Conservation (phyloP, 805 yeast genomes). For the Candida wancherniae region DNA sequence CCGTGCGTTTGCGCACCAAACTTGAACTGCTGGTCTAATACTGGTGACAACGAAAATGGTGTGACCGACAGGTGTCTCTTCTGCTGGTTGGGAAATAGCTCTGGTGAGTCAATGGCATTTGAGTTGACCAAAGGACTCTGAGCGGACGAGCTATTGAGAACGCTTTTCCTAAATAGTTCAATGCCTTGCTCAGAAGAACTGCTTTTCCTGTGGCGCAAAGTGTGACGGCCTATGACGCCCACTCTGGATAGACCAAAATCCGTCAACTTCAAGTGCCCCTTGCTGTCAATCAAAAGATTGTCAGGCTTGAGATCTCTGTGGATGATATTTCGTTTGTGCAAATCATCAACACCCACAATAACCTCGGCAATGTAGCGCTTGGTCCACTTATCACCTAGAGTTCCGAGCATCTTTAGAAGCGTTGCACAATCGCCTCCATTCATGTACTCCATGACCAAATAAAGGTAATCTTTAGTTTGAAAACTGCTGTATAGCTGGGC, state of each 20-base stretch:
- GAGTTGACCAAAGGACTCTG: constrained; percentile 24
- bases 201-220: constrained; percentile 38
- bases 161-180: constrained; percentile 32
- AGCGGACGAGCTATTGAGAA: constrained; percentile 11
- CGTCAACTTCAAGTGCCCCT: constrained; percentile 87
- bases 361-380: constrained; percentile 84
- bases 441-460: constrained; percentile 92
- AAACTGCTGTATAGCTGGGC: constrained; percentile 85
- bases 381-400: constrained; percentile 82
- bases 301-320: constrained; percentile 97
- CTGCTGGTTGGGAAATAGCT: constrained; percentile 17
- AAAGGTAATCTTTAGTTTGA: constrained; percentile 81
- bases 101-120: constrained; percentile 14
- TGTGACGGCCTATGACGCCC: constrained; percentile 82
- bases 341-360: constrained; percentile 81
- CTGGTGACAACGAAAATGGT: constrained; percentile 42
- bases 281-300: constrained; percentile 75
- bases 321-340: constrained; percentile 83
- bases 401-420: constrained; percentile 73
- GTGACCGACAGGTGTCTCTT: constrained; percentile 40
- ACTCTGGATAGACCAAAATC: constrained; percentile 92
- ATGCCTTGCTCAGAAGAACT: constrained; percentile 40
- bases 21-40: constrained; percentile 24
- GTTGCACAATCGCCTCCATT: constrained; percentile 97
- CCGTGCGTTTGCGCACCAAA: constrained; percentile 6